Evolutionary conservation across 345 rosid species (phyloP).

Genomic region (Syzygium aqueum): DNA sequence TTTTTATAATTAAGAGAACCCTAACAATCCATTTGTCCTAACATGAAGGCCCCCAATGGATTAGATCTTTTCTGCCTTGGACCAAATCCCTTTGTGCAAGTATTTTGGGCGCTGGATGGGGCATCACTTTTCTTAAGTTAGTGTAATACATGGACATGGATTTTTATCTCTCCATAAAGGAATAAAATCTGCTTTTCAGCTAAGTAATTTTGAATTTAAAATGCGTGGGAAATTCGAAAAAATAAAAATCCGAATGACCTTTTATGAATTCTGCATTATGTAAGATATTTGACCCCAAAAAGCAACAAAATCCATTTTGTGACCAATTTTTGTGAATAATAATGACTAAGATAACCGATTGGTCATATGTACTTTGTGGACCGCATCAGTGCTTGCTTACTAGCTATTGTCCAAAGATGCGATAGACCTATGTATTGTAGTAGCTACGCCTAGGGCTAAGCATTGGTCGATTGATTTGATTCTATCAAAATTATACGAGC

Average conservation of each 20-base stretch:
- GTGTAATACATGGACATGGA: not conserved
- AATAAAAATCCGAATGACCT: not conserved
- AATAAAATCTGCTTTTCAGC: not conserved
- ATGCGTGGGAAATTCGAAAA: not conserved
- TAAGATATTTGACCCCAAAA: not conserved
- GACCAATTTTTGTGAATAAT: not conserved
- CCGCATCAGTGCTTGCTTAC: not conserved
- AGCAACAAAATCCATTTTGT: not conserved
- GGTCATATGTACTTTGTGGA: not conserved
- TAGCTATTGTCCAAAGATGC: not conserved
- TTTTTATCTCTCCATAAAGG: not conserved
- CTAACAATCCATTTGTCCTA: not conserved
- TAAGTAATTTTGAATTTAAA: not conserved
- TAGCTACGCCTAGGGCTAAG: not conserved
- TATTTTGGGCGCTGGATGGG: not conserved
- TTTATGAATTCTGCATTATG: not conserved
- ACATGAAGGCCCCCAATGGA: not conserved
- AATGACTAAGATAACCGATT: no score
- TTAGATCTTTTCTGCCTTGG: not conserved
- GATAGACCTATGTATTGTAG: not conserved
- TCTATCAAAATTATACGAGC: not conserved
- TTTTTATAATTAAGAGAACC: not conserved
- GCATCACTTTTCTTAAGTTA: not conserved
- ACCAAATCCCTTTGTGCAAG: not conserved
- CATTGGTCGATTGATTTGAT: not conserved